Conservation (phyloP, 2,329 filamentous ascomycete species). For the Colletotrichum plurivorum region DNA sequence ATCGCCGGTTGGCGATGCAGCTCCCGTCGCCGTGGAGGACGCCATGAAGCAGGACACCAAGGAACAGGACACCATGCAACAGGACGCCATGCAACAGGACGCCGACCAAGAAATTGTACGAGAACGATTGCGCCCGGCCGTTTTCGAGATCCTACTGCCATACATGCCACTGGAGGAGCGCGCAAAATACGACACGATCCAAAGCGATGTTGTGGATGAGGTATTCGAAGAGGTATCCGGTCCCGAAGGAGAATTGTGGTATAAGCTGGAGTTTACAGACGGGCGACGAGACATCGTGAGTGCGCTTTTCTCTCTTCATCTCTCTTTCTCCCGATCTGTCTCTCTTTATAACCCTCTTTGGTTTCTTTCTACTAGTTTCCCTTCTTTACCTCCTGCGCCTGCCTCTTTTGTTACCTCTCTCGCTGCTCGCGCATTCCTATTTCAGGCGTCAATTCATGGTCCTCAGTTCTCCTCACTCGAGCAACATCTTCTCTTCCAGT, state of each 20-base stretch:
- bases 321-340: background rate
- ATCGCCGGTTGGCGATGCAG: too few relatives aligned
- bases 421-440: too few relatives aligned
- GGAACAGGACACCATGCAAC: background rate
- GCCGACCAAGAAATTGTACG: background rate
- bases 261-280: conserved; percentile 61
- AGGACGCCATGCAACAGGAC: too few relatives aligned
- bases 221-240: conserved; percentile 50
- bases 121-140: conserved; percentile 6
- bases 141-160: conserved; percentile 51
- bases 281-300: conserved; percentile 62
- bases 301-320: conserved; percentile 28
- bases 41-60: background rate
- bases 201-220: conserved; percentile 55
- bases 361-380: too few relatives aligned
- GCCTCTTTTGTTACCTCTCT: too few relatives aligned
- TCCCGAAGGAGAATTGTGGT: conserved; percentile 46
- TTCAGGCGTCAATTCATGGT: too few relatives aligned
- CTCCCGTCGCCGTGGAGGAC: too few relatives aligned
- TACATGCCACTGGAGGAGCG: conserved; percentile 45
- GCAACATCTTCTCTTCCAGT: too few relatives aligned
- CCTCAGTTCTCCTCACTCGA: too few relatives aligned
- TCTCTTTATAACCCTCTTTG: too few relatives aligned
- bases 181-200: conserved; percentile 48
- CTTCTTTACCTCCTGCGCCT: too few relatives aligned